These are phyloP conservation scores for Globisporangium takayamanum DNA, from an alignment of 352 stramenopile genomes.

Conservation along the genomic window DNA sequence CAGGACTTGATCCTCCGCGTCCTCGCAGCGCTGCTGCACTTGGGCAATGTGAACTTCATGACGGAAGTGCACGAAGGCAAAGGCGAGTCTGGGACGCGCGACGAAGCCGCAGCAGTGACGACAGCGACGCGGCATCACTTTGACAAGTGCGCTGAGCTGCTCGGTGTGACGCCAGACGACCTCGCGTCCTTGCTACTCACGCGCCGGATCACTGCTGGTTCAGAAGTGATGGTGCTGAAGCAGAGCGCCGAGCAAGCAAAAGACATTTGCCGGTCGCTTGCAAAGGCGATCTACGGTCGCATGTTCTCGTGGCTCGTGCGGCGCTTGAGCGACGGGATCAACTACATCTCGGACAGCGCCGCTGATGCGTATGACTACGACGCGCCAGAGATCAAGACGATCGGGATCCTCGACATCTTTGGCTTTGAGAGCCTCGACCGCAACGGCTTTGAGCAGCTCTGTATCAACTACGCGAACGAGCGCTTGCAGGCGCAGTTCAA, in stretches of 20 bases:
- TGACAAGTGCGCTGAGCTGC: constrained; percentile 80
- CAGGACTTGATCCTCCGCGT: constrained; percentile 57
- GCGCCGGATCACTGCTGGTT: constrained; percentile 88
- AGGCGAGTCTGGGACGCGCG: constrained; percentile 14
- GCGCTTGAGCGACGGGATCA: constrained; percentile 76
- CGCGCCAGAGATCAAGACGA: constrained; percentile 39
- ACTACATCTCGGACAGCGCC: constrained; percentile 42
- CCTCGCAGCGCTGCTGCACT: constrained; percentile 90
- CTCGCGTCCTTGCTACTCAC: constrained; percentile 88
- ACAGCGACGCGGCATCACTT: constrained; percentile 37
- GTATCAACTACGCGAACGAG: constrained; percentile 81
- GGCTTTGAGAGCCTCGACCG: constrained; percentile 79
- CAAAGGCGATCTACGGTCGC: constrained; percentile 94
- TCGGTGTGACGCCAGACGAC: constrained; percentile 75
- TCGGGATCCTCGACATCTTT: constrained; percentile 88
- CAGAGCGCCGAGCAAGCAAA: constrained; percentile 63
- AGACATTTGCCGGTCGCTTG: constrained; percentile 91
- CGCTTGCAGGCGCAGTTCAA: constrained; percentile 85
- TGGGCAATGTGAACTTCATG: constrained; percentile 92
- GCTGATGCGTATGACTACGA: constrained; percentile 32
- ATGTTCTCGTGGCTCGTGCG: constrained; percentile 95
- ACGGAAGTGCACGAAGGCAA: constrained; percentile 11
- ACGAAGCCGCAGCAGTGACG: constrained; percentile 48
- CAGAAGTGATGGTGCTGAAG: constrained; percentile 84
- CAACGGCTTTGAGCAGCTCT: constrained; percentile 82